phyloP scores from a whole-genome alignment of 257 asterid genomes.

The Gentiana dahurica region DNA sequence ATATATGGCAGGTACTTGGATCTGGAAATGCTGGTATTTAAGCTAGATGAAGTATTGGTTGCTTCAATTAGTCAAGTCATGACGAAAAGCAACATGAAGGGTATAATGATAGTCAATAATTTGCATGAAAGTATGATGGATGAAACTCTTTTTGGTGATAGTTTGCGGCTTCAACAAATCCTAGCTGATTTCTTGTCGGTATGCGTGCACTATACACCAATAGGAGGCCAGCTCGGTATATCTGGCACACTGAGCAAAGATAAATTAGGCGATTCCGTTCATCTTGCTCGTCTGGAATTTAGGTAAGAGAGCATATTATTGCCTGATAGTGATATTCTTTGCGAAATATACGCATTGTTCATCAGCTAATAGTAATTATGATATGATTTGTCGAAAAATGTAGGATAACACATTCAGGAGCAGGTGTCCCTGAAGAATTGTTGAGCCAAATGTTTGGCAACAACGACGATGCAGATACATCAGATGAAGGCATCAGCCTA shows the following conservation, averaged over 20 bases:
- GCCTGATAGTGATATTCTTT: not conserved
- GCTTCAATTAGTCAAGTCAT: slow-evolving; percentile 85
- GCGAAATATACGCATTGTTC: no score
- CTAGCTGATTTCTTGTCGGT: slow-evolving; percentile 59
- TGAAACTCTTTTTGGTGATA: slow-evolving; percentile 75
- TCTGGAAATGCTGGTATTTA: slow-evolving; percentile 87
- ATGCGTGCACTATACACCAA: slow-evolving; percentile 54
- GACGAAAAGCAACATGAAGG: slow-evolving; percentile 73
- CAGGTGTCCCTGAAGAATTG: slow-evolving; percentile 73
- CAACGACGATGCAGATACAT: slow-evolving; percentile 24
- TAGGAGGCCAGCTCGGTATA: slow-evolving; percentile 58
- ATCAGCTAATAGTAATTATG: not conserved
- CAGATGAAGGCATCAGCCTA: slow-evolving; percentile 84
- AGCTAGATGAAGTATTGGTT: slow-evolving; percentile 63
- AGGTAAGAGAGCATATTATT: slow-evolving; percentile 30
- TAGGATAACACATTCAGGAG: slow-evolving; percentile 78
- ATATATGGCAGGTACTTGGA: slow-evolving; percentile 55
- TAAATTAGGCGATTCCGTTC: slow-evolving; percentile 62
- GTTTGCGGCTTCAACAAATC: slow-evolving; percentile 85
- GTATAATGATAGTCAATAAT: slow-evolving; percentile 48
- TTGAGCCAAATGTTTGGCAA: slow-evolving; percentile 70
- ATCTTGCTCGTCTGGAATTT: slow-evolving; percentile 75
- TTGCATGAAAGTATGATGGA: slow-evolving; percentile 32
- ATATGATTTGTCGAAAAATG: slow-evolving; percentile 2
- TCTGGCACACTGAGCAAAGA: slow-evolving; percentile 52